A percentile compares a stretch with the other conserved stretches of the same genome.
Evolutionary conservation across 2,329 filamentous ascomycete species (phyloP).

Genomic region (Diplodia seriata): DNA sequence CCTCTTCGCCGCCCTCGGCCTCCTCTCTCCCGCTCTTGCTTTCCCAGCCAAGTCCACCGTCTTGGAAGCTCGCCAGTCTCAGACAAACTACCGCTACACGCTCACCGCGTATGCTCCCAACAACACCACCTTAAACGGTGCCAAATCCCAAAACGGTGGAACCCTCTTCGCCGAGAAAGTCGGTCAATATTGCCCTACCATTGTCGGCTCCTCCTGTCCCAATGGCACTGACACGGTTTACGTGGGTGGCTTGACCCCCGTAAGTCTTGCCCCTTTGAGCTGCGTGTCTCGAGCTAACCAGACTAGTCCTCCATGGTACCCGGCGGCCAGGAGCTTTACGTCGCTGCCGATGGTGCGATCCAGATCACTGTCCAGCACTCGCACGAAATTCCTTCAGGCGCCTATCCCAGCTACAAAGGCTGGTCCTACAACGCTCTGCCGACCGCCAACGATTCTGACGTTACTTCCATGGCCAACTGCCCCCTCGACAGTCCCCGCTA

Average conservation of each 20-base stretch:
- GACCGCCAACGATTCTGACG: not conserved
- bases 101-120: conserved; percentile 35
- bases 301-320: conserved; percentile 35
- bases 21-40: conserved; percentile 1
- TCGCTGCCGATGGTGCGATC: conserved; percentile 34
- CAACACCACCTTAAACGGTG: conserved; percentile 34
- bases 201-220: conserved; percentile 33
- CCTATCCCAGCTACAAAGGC: conserved; percentile 36
- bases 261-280: conserved; percentile 23
- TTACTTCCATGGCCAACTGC: conserved; percentile 23
- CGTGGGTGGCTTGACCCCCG: conserved; percentile 33
- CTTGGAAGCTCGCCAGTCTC: not conserved
- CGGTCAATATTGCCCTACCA: conserved; percentile 34
- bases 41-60: not conserved
- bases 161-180: conserved; percentile 34
- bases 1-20: not conserved
- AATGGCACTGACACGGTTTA: conserved; percentile 37
- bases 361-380: conserved; percentile 37
- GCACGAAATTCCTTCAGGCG: conserved; percentile 35
- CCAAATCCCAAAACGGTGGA: conserved; percentile 35
- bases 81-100: conserved; percentile 26
- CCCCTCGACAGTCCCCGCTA: conserved; percentile 31
- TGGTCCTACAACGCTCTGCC: conserved; percentile 36
- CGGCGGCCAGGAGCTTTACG: conserved; percentile 38
- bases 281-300: not conserved